A percentile compares a stretch with the other conserved stretches of the same genome.
Evolutionary conservation across 2,329 filamentous ascomycete species (phyloP).

Genomic region (Alternaria novae-zelandiae): DNA sequence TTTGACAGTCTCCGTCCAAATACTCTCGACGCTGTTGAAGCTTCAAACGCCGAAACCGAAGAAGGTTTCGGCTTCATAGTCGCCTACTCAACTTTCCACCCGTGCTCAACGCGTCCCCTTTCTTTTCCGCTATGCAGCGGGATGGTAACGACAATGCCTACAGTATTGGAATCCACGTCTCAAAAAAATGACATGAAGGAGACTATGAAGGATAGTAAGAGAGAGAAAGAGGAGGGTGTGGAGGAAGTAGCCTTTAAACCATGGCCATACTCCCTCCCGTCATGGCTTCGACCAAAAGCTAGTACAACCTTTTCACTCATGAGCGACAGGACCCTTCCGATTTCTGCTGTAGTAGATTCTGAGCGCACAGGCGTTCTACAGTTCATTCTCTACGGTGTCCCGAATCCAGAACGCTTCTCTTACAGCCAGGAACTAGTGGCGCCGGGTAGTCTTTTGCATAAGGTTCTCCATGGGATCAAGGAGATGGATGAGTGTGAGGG

Average conservation of each 20-base stretch:
- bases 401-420: conserved; percentile 13
- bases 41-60: not conserved
- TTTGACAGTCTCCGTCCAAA: not conserved
- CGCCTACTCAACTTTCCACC: conserved; percentile 2
- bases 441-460: not conserved
- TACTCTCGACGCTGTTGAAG: not conserved
- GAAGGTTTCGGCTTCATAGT: not conserved
- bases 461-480: not conserved
- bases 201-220: not conserved
- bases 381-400: conserved; percentile 19
- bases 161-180: not conserved
- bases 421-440: not conserved
- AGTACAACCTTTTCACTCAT: conserved; percentile 20
- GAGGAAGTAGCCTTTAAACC: not conserved
- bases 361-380: conserved; percentile 12
- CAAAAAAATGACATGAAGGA: not conserved
- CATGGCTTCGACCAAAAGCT: conserved; percentile 8
- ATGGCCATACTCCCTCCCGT: conserved; percentile 20
- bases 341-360: not conserved
- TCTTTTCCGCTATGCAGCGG: conserved; percentile 2
- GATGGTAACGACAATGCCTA: not conserved
- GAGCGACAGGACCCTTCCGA: not conserved
- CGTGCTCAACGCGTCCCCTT: conserved; percentile 1
- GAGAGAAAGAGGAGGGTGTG: not conserved
- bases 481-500: not conserved